Conservation (phyloP, 75 land plant genomes). For the Selaginella moellendorffii region DNA sequence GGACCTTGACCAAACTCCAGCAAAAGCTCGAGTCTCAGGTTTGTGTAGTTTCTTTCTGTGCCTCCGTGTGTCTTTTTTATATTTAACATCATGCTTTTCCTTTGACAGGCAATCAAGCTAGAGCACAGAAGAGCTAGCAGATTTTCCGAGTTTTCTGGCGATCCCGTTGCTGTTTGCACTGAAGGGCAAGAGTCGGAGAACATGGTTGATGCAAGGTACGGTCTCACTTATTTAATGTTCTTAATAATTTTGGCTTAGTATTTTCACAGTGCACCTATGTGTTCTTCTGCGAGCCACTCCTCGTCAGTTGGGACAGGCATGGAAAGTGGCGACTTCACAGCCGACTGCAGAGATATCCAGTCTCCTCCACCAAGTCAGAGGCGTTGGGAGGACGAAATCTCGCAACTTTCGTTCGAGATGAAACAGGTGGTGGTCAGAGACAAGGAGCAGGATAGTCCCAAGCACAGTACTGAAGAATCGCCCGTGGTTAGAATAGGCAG, state of each 20-base stretch:
- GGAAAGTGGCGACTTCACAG: neutral
- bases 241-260: neutral
- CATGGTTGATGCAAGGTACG: neutral
- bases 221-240: neutral
- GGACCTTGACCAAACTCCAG: neutral
- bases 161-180: neutral
- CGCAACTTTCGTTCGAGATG: neutral
- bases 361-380: no score
- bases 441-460: neutral
- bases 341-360: no score
- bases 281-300: neutral
- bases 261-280: neutral
- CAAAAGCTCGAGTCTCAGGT: neutral
- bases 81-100: neutral
- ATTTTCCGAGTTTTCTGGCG: neutral
- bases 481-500: neutral
- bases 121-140: neutral
- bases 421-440: neutral
- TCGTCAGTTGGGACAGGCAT: no score
- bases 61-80: neutral
- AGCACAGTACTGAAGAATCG: neutral
- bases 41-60: neutral
- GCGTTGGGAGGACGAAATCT: neutral
- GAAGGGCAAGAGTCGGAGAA: neutral
- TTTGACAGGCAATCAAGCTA: neutral